Evolutionary conservation across 768 basidiomycete species (phyloP).

Genomic region (Nevesoporus exiguus): DNA sequence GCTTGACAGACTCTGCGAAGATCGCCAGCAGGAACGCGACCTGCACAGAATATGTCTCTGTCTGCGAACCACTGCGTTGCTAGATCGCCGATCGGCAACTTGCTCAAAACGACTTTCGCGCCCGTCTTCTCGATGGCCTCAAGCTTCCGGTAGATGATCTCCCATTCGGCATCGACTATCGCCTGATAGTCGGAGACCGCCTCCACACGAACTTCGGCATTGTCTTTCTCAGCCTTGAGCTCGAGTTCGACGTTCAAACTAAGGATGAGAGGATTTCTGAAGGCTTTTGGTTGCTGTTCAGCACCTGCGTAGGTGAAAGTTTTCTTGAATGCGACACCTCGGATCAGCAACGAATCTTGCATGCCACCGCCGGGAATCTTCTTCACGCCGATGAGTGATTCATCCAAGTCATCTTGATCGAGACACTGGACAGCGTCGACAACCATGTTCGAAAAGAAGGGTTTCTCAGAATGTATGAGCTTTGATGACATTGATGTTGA

Average conservation of each 20-base stretch:
- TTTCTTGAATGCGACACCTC: slow-evolving; percentile 97
- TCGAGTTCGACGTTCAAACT: slow-evolving; percentile 98
- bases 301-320: slow-evolving; percentile 99
- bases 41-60: slow-evolving; percentile 97
- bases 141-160: slow-evolving; percentile 97
- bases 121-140: slow-evolving; percentile 95
- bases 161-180: slow-evolving; percentile 99
- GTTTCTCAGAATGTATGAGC: slow-evolving; percentile 97
- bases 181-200: slow-evolving; percentile 98
- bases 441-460: slow-evolving; percentile 98
- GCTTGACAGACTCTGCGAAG: slow-evolving; percentile 93
- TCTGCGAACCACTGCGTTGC: slow-evolving; percentile 99
- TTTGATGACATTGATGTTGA: slow-evolving; percentile 99
- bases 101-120: slow-evolving; percentile 95
- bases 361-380: slow-evolving; percentile 97
- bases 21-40: slow-evolving; percentile 87
- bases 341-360: slow-evolving; percentile 89
- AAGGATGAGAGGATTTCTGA: slow-evolving; percentile 83
- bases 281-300: slow-evolving; percentile 96
- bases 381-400: slow-evolving; percentile 94
- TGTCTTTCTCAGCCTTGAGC: slow-evolving; percentile 98
- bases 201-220: slow-evolving; percentile 96
- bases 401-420: slow-evolving; percentile 92
- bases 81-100: slow-evolving; percentile 96
- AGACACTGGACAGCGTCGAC: slow-evolving; percentile 93